Conservation (phyloP, 1,284 basidiomycete genomes). For the Leccinum variabile region DNA sequence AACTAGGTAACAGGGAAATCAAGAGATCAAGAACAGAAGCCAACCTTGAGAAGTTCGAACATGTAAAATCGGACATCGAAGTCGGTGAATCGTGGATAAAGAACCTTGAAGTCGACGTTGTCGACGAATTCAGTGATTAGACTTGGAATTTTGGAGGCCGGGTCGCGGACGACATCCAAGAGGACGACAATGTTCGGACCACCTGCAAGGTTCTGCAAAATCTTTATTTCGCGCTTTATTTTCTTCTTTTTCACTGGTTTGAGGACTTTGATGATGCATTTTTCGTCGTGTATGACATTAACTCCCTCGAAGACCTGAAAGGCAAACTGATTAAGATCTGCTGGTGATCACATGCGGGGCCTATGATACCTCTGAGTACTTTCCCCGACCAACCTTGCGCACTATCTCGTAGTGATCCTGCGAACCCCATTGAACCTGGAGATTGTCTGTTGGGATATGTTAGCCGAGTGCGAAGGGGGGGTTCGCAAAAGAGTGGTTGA, state of each 20-base stretch:
- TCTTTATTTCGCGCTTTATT: constrained; percentile 99
- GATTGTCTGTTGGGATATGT: constrained; percentile 60
- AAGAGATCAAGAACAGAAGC: constrained; percentile 17
- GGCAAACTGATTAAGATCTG: constrained; percentile 17
- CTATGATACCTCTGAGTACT: constrained; percentile 84
- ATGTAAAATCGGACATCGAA: constrained; percentile 97
- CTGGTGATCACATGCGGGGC: constrained; percentile 9
- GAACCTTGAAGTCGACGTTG: constrained; percentile 97
- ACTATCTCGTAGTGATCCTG: constrained; percentile 99
- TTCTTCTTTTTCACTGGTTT: constrained; percentile 99
- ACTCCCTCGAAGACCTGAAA: constrained; percentile 95
- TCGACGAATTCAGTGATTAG: constrained; percentile 98
- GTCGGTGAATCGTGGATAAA: constrained; percentile 95
- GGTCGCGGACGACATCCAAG: constrained; percentile 94
- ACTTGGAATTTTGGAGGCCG: constrained; percentile 93
- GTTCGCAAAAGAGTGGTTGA: constrained; percentile 13
- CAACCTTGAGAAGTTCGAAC: constrained; percentile 91
- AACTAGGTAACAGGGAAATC: constrained; percentile 7
- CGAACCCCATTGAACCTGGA: constrained; percentile 91
- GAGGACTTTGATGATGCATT: constrained; percentile 98
- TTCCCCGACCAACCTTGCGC: constrained; percentile 93
- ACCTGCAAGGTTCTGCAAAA: constrained; percentile 94
- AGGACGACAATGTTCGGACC: constrained; percentile 91
- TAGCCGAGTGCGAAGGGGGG: constrained; percentile 24
- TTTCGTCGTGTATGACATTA: constrained; percentile 90